Base-by-base conservation (phyloP, 2,329 filamentous ascomycete genomes). In the Talaromyces sp. region DNA sequence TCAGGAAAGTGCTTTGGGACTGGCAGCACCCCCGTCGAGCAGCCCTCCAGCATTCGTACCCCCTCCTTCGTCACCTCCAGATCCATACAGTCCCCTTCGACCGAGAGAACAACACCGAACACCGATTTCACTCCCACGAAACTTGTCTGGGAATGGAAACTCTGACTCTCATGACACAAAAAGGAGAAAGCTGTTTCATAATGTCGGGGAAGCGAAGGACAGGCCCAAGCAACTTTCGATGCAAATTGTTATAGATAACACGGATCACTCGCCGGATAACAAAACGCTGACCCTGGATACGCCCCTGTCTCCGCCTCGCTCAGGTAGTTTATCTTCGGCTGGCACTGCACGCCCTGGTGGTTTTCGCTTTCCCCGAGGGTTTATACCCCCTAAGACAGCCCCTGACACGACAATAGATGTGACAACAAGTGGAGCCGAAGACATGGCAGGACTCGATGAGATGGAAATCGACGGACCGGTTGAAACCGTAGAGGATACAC, bases 271-370 rank as follows among this genome's bases (percentile, higher is more conserved):
- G 57, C 51, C 48, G 19, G 35, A 54, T 8, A 55, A 32, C 11
- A 59, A 56, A 10, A 24, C 52, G 6, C 66, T 65, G 29, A 60
- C 72, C 3, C 73, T 71, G 50, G 70, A 78, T 61, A 62, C 75
- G 26, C 70, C 69, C 7, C 70, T 67, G 31, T 80, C 77, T 26
- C 76, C 79, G 17, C 76, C 77, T 32, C 68, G 67, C 19, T 76
- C 77, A 32, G 71, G 70, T 4, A 73, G 68, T 59, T 60, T 64
- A 1, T 72, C 72, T 19, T 73, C 74, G 1, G 58, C 54, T 6
- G 61, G 64, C 43, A 62, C 61, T 24, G 64, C 61, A 14, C 68
- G 64, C 31, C 61, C 64, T 24, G 65, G 67, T 31, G 68, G 64
- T 19, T 77, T 79, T 54, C 72, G 70, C 5, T 74, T 75, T 38